These are phyloP conservation scores for Harringtonia aguacate DNA, from an alignment of 2,329 filamentous ascomycete genomes.

Conservation along the genomic window DNA sequence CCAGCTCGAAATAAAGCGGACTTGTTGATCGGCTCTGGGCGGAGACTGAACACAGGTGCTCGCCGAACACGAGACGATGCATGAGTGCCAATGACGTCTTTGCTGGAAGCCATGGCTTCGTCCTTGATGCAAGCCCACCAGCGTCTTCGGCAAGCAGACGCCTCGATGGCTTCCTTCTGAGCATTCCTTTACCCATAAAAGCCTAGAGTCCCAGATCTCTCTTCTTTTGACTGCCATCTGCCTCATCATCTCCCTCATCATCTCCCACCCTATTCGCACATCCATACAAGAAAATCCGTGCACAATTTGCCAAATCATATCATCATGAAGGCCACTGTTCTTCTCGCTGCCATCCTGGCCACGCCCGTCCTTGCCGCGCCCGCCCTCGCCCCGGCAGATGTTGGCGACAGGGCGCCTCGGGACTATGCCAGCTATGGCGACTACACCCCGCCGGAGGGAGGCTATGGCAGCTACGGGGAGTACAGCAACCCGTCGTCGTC, in stretches of 20 bases:
- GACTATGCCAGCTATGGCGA: constrained; percentile 7
- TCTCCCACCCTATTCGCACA: no score
- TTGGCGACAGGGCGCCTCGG: neutral
- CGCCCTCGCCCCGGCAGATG: neutral
- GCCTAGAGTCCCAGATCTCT: neutral
- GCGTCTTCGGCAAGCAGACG: no score
- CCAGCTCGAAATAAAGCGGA: no score
- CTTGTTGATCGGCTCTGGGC: no score
- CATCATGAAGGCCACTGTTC: constrained; percentile 4
- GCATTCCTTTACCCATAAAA: neutral
- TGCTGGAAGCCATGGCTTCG: no score
- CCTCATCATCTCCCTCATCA: neutral
- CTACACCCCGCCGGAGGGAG: constrained; percentile 3
- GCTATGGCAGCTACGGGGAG: neutral
- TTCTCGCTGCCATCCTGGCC: constrained; percentile 4
- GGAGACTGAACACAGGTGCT: no score
- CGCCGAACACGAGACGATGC: neutral
- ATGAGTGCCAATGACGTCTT: no score
- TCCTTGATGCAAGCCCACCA: neutral
- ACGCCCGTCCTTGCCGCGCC: constrained; percentile 5
- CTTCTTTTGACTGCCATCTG: neutral
- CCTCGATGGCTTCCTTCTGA: neutral
- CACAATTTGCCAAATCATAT: neutral
- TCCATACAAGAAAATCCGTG: neutral
- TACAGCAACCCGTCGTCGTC: neutral